Evolutionary conservation across 257 asterid species (phyloP).

Genomic region (Avicennia marina): DNA sequence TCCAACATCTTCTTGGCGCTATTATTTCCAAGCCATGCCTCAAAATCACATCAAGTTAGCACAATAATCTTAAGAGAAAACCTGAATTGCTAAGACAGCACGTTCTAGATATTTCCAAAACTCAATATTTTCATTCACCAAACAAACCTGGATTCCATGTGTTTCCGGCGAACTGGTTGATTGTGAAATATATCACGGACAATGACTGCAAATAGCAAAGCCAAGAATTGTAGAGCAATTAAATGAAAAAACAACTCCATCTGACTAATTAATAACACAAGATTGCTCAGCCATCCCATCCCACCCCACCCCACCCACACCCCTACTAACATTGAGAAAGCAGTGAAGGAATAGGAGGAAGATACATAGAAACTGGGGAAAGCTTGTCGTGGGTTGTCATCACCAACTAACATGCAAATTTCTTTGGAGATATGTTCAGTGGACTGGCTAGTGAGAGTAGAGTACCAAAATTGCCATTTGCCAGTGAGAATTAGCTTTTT

Average conservation of each 20-base stretch:
- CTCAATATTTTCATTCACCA: neutral
- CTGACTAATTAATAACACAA: neutral
- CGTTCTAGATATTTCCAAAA: constrained; percentile 4
- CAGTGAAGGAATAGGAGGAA: too few species aligned
- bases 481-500: too few species aligned
- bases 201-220: constrained; percentile 41
- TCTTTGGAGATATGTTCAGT: too few species aligned
- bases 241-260: neutral
- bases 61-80: neutral
- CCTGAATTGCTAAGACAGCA: constrained; percentile 11
- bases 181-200: constrained; percentile 84
- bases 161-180: constrained; percentile 95
- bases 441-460: too few species aligned
- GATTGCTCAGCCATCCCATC: too few species aligned
- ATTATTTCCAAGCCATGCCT: constrained; percentile 26
- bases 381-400: too few species aligned
- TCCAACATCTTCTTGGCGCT: constrained; percentile 83
- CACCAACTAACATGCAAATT: too few species aligned
- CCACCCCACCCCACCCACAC: too few species aligned
- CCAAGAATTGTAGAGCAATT: constrained; percentile 5
- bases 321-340: too few species aligned
- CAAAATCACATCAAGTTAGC: constrained; percentile 28
- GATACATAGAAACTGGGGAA: too few species aligned
- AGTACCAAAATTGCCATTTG: too few species aligned
- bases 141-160: constrained; percentile 71